These are phyloP conservation scores for Schoenoplectus triqueter DNA, from an alignment of 202 grass and related monocot genomes.

Conservation along the genomic window DNA sequence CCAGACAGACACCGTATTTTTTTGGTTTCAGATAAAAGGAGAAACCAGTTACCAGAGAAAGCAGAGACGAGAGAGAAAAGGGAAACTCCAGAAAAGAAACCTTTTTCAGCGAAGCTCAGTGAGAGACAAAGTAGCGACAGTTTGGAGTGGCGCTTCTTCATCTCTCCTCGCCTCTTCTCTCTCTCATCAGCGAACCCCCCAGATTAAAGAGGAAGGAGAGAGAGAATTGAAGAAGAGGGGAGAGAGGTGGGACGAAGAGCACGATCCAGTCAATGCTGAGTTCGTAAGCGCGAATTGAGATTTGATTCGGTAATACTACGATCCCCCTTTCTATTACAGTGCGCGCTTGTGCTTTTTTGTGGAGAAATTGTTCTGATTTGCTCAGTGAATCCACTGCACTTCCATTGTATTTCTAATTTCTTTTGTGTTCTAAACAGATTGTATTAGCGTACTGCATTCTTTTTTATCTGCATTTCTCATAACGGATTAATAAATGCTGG, in stretches of 20 bases:
- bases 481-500: conserved; percentile 34
- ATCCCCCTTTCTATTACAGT: not conserved
- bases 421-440: not conserved
- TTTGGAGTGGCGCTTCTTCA: not conserved
- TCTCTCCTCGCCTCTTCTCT: not conserved
- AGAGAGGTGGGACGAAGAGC: not conserved
- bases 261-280: conserved; percentile 28
- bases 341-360: not conserved
- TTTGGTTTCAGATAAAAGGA: conserved; percentile 31
- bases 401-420: not conserved
- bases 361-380: not conserved
- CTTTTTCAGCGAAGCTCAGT: conserved; percentile 36
- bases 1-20: conserved; percentile 1
- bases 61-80: conserved; percentile 30
- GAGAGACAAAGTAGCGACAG: conserved; percentile 30
- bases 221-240: not conserved
- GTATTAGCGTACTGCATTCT: not conserved
- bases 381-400: not conserved
- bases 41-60: conserved; percentile 33
- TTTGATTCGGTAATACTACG: not conserved
- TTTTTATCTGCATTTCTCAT: conserved; percentile 22
- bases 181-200: not conserved
- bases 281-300: not conserved
- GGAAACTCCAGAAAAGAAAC: conserved; percentile 14
- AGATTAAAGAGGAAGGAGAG: not conserved